These are phyloP conservation scores for Ganoderma meredithae DNA, from an alignment of 1,284 basidiomycete species.

Conservation along the genomic window DNA sequence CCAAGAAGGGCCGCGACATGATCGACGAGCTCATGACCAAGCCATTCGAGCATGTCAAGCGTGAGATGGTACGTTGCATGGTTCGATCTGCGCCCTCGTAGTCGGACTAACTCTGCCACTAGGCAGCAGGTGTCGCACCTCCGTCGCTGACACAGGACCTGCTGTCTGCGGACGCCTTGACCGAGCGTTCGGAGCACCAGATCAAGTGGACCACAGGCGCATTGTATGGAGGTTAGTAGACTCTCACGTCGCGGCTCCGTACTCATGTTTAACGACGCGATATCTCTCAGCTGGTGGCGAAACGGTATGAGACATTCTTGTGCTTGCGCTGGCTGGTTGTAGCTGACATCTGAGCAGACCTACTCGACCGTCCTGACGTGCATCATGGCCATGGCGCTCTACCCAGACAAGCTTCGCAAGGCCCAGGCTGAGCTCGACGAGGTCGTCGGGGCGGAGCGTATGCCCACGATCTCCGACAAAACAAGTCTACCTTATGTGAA, in stretches of 20 bases:
- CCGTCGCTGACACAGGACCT: conserved; percentile 29
- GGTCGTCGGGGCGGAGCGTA: conserved; percentile 37
- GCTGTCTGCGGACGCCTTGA: conserved; percentile 6
- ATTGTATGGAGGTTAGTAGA: conserved; percentile 36
- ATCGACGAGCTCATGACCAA: conserved; percentile 34
- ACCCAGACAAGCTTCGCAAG: conserved; percentile 36
- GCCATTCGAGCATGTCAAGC: conserved; percentile 42
- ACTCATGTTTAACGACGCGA: not conserved
- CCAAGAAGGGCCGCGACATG: conserved; percentile 31
- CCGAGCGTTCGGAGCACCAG: conserved; percentile 19
- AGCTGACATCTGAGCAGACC: conserved; percentile 14
- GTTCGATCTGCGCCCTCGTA: not conserved
- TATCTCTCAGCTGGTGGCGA: conserved; percentile 26
- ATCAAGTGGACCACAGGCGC: conserved; percentile 36
- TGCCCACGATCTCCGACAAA: conserved; percentile 42
- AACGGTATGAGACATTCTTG: conserved; percentile 17
- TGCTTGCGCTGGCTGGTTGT: not conserved
- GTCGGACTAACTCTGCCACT: not conserved
- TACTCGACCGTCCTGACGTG: conserved; percentile 30
- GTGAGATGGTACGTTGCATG: conserved; percentile 35
- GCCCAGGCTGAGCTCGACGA: conserved; percentile 42
- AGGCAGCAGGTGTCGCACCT: conserved; percentile 26
- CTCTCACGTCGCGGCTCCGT: not conserved
- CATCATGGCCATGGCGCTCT: conserved; percentile 32
- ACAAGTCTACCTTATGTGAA: conserved; percentile 41